Base-by-base conservation (phyloP, 495 filamentous ascomycete genomes). In the Aspergillus mulundensis region DNA sequence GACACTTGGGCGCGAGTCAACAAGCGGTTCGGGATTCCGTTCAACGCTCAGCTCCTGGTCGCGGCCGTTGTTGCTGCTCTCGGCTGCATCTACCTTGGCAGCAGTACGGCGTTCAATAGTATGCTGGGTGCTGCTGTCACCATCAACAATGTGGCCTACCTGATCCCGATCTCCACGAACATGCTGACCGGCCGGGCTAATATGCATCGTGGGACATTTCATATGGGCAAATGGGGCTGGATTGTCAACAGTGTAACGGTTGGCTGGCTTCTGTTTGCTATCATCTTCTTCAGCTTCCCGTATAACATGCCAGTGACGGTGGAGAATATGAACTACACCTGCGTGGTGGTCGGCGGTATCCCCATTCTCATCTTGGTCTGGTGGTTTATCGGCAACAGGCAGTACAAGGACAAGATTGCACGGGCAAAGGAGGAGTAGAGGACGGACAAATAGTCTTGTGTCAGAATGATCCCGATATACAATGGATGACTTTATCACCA, bases 231-330 rank as follows among this genome's bases (percentile, higher is more conserved):
- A n/a, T 36, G 43, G 15, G 71, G 70, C 7, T 70, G 68, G 68
- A 30, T 53, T 3, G 67, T 74, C 15, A 74, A 74, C 28, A 58
- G 65, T 7, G 53, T 74, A 5, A 59, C 70, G 10, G 64, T 66
- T 1, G 54, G 58, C 0, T 74, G 70, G 70, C 34, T 74, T 14
- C 50, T 67, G 4, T 71, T 74, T 45, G 70, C 71, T 0, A 71
- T 85, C 47, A 73, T 87, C 11, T 82, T 91, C 50, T 92, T 86
- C 69, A 89, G 85, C 55, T 90, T 91, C 65, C 87, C 84, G 2
- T 87, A 78, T 51, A 65, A 66, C n/a, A 67, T 81, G 65, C 84
- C 84, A 0, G 80, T 74, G 0, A 69, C 61, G 5, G 60, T 62
- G 64, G 50, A 48, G 63, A 79, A 77, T 16, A 88, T 89, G 86